Conservation (phyloP, 768 basidiomycete genomes). For the Mrakia blollopis region DNA sequence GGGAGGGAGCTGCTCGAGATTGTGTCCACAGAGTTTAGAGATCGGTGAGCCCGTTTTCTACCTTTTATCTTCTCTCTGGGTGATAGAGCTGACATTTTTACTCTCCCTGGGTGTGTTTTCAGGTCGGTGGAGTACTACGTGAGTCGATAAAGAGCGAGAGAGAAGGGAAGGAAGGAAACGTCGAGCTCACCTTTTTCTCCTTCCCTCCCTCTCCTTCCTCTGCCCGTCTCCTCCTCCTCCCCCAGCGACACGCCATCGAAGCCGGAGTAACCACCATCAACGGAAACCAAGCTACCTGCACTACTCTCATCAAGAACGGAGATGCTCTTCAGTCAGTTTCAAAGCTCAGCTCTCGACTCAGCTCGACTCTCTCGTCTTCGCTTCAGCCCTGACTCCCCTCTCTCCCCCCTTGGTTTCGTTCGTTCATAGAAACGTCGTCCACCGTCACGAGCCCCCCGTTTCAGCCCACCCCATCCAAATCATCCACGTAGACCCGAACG, state of each 20-base stretch:
- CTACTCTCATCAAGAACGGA: constrained; percentile 73
- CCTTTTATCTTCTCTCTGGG: no score
- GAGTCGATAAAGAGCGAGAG: no score
- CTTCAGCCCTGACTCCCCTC: background rate
- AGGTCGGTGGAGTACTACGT: no score
- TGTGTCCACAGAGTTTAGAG: constrained; percentile 88
- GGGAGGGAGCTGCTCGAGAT: constrained; percentile 57
- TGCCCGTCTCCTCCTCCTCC: background rate
- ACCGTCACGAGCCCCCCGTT: constrained; percentile 95
- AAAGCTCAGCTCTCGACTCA: background rate
- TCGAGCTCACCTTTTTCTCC: no score
- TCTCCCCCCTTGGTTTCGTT: no score
- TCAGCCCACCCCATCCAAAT: constrained; percentile 75
- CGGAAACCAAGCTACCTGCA: constrained; percentile 73
- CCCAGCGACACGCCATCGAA: constrained; percentile 54
- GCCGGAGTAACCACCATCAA: constrained; percentile 47
- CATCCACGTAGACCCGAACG: constrained; percentile 67
- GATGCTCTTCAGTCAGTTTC: constrained; percentile 77
- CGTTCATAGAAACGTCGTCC: constrained; percentile 65
- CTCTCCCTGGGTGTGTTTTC: no score
- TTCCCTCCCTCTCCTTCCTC: no score
- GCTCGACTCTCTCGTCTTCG: constrained; percentile 21
- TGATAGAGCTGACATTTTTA: no score
- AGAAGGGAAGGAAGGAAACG: no score
- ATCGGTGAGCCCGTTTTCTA: constrained; percentile 70